Evolutionary conservation across 2,329 filamentous ascomycete species (phyloP).

Genomic region (Colletotrichum somersetense): DNA sequence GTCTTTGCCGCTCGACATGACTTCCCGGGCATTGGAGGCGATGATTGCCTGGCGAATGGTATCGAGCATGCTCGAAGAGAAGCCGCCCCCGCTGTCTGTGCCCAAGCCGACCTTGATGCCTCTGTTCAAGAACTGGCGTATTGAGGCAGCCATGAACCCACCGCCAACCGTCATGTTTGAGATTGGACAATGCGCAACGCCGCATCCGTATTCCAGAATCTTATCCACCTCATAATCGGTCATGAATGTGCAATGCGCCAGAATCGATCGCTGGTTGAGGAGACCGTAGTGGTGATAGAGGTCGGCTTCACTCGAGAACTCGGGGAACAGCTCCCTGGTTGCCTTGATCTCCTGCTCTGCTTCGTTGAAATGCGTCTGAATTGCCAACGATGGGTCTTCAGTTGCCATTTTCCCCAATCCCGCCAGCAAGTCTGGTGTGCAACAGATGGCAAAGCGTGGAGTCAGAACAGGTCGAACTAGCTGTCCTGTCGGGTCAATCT

Average conservation of each 20-base stretch:
- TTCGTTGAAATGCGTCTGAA: slow-evolving; percentile 78
- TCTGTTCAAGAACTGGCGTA: slow-evolving; percentile 67
- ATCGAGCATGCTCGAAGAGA: slow-evolving; percentile 70
- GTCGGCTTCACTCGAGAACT: slow-evolving; percentile 68
- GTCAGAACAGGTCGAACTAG: slow-evolving; percentile 67
- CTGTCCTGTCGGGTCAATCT: slow-evolving; percentile 57
- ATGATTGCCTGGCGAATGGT: slow-evolving; percentile 71
- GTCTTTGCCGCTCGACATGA: slow-evolving; percentile 55
- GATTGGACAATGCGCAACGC: slow-evolving; percentile 74
- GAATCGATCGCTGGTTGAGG: slow-evolving; percentile 67
- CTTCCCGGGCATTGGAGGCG: slow-evolving; percentile 62
- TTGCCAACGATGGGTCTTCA: slow-evolving; percentile 62
- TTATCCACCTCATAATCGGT: slow-evolving; percentile 65
- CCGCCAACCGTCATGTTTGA: slow-evolving; percentile 73
- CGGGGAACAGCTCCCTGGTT: slow-evolving; percentile 68
- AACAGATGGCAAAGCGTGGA: slow-evolving; percentile 73
- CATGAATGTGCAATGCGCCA: slow-evolving; percentile 76
- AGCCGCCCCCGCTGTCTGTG: slow-evolving; percentile 74
- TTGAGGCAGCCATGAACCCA: slow-evolving; percentile 72
- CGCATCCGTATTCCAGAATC: slow-evolving; percentile 63
- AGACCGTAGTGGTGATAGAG: slow-evolving; percentile 69
- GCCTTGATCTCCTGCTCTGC: slow-evolving; percentile 70
- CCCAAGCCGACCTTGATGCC: slow-evolving; percentile 76
- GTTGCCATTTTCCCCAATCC: slow-evolving; percentile 68
- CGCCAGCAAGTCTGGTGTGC: slow-evolving; percentile 64